Evolutionary conservation across 495 filamentous ascomycete species (phyloP), one percentile per base, ranked within the genome.

Genomic region (Hyphodiscus hymeniophilus): DNA sequence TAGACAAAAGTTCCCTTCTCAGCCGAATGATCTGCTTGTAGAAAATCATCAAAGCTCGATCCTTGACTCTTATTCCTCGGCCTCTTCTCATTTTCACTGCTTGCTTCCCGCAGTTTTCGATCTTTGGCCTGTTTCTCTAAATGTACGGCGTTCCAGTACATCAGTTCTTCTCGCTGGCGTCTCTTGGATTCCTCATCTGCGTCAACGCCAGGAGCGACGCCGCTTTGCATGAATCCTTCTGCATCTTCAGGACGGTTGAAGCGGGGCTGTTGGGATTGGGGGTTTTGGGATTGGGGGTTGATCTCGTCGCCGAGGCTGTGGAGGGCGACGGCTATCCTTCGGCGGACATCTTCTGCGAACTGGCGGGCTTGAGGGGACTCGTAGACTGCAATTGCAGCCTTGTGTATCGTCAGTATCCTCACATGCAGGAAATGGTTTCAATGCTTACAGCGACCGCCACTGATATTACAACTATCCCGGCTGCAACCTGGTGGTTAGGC

Each of bases 361-460:
- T 81, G 76, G 57, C 84, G 79, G 38, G 92, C 72, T 63, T 91
- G 82, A 11, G 85, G 87, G 17, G 79, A 86, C 60, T 92, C 85
- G 65, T 94, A 94, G 46, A 91, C 73, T 31, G 87, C 88, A 45
- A 92, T 80, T 6, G 87, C 86, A 34, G 87, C 58, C 56, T 59
- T 41, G 15, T 8, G 7, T 20, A 24, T 1, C 15, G 36, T 48
- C 15, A 32, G 30, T 28, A 47, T 45, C 3, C n/a, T n/a, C n/a
- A n/a, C n/a, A n/a, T n/a, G n/a, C n/a, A n/a, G n/a, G n/a, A n/a
- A n/a, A n/a, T n/a, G n/a, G n/a, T n/a, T n/a, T n/a, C n/a, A 30
- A 30, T 48, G n/a, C 53, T 54, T 42, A 56, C 86, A 48, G 86
- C 87, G 22, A 88, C 80, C 28, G 87, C 74, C 18, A 89, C 77